Evolutionary conservation across 2,329 filamentous ascomycete genomes (phyloP).

Genomic region (Xylaria arbuscula): DNA sequence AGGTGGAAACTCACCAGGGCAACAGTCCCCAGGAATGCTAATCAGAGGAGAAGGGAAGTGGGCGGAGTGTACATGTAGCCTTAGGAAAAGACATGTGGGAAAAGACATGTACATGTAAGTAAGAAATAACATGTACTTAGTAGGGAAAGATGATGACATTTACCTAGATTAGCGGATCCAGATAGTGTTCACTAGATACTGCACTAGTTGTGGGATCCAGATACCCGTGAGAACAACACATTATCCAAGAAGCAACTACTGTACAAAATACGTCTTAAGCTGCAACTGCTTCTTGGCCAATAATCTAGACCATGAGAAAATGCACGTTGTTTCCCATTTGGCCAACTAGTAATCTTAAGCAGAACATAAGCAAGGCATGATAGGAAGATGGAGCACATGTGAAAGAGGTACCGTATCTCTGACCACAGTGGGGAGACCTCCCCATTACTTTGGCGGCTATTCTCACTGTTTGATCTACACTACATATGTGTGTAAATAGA

Average conservation of each 20-base stretch:
- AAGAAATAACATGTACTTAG: no score
- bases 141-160: no score
- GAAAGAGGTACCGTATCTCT: background rate
- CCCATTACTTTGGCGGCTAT: background rate
- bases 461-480: background rate
- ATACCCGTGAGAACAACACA: background rate
- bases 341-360: constrained; percentile 10
- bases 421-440: background rate
- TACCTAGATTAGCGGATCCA: background rate
- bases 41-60: background rate
- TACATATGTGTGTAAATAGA: background rate
- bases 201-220: background rate
- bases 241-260: background rate
- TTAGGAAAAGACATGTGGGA: no score
- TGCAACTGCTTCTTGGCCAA: background rate
- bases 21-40: background rate
- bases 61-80: no score
- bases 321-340: constrained; percentile 2
- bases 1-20: background rate
- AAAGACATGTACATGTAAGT: no score
- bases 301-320: background rate
- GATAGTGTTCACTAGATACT: background rate
- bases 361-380: background rate
- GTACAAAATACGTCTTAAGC: background rate
- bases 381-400: background rate